Evolutionary conservation across 352 stramenopile genomes (phyloP).

Genomic region (Thraustochytrium striatum): DNA sequence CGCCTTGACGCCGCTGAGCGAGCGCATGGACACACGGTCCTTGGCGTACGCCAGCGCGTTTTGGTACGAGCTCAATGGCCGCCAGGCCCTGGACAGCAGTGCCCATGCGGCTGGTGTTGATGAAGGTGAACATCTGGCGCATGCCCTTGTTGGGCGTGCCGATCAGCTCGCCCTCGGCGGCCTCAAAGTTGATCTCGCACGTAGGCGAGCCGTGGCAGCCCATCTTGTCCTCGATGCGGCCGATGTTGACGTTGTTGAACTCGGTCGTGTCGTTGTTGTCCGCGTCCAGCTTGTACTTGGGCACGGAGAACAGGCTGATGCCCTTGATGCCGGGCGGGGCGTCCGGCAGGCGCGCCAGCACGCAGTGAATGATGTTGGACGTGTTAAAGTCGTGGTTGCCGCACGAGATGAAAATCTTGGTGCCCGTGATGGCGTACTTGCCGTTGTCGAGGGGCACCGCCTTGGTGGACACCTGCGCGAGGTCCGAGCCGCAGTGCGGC

Average conservation of each 20-base stretch:
- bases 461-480: constrained; percentile 42
- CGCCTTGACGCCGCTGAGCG: constrained; percentile 29
- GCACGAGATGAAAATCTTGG: constrained; percentile 50
- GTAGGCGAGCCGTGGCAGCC: constrained; percentile 48
- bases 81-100: constrained; percentile 48
- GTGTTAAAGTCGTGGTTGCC: constrained; percentile 44
- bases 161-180: constrained; percentile 39
- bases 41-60: constrained; percentile 33
- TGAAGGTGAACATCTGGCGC: constrained; percentile 49
- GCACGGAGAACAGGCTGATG: constrained; percentile 38
- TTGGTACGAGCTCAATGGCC: constrained; percentile 42
- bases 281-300: constrained; percentile 47
- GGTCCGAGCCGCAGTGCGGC: constrained; percentile 46
- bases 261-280: constrained; percentile 35
- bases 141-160: constrained; percentile 45
- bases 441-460: constrained; percentile 35
- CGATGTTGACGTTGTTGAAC: constrained; percentile 34
- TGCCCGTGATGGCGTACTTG: constrained; percentile 47
- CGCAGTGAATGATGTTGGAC: constrained; percentile 46
- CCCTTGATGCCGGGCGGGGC: constrained; percentile 45
- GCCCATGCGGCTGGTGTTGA: constrained; percentile 42
- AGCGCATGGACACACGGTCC: constrained; percentile 41
- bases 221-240: constrained; percentile 50
- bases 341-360: constrained; percentile 37
- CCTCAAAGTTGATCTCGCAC: constrained; percentile 49